These are phyloP conservation scores for Manihot esculenta DNA, from an alignment of 441 rosid species.

Conservation along the genomic window DNA sequence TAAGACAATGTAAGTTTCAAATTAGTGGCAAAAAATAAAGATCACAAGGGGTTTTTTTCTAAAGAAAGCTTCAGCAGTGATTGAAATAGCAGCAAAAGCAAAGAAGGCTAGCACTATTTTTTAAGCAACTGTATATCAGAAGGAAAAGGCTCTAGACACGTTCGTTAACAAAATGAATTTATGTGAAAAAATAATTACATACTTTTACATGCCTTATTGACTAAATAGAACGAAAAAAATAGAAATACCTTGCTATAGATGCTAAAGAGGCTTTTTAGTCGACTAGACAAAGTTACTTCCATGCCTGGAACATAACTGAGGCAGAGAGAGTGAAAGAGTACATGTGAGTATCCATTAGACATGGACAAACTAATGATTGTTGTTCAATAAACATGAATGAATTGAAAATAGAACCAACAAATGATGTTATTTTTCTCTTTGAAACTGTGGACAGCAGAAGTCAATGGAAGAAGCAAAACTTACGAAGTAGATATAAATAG, in stretches of 20 bases:
- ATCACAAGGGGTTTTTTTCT: not conserved
- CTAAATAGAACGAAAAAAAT: conserved; percentile 12
- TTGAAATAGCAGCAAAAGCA: not conserved
- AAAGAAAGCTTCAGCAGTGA: not conserved
- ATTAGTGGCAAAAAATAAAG: not conserved
- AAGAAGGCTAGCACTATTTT: not conserved
- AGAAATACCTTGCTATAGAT: conserved; percentile 65
- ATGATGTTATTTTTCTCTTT: not conserved
- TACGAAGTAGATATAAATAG: conserved; percentile 70
- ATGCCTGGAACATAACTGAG: conserved; percentile 77
- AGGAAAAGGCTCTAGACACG: not conserved
- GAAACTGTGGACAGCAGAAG: conserved; percentile 16
- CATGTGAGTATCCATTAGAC: conserved; percentile 1
- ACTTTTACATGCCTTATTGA: not conserved
- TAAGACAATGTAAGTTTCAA: not conserved
- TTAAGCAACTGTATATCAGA: not conserved
- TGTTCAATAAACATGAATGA: not conserved
- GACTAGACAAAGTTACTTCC: conserved; percentile 74
- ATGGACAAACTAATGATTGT: conserved; percentile 11
- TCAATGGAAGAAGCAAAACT: conserved; percentile 28
- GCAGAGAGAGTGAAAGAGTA: conserved; percentile 10
- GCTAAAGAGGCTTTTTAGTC: conserved; percentile 68
- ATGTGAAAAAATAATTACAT: not conserved
- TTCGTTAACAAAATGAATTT: not conserved
- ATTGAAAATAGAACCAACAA: not conserved